Percentiles rank a stretch among this genome's conserved stretches.
Evolutionary conservation across 1,284 basidiomycete species (phyloP).

Genomic region (Ceratobasidium theobromae): DNA sequence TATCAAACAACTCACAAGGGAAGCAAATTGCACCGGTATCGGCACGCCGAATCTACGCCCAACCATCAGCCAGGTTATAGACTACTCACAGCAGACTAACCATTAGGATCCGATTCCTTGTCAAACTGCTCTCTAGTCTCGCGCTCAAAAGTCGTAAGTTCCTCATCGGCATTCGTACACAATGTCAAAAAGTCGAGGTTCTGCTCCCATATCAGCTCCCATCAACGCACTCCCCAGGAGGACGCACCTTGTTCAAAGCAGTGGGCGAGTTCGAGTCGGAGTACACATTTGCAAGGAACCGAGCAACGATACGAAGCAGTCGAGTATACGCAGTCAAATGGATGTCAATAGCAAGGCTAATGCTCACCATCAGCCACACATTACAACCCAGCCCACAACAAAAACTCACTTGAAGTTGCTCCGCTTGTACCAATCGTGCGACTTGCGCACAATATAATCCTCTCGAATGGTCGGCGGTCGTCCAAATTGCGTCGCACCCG

Average conservation of each 20-base stretch:
- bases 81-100: constrained; percentile 41
- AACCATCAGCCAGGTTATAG: background rate
- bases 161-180: constrained; percentile 60
- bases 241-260: constrained; percentile 65
- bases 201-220: constrained; percentile 43
- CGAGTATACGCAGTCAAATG: constrained; percentile 72
- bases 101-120: constrained; percentile 56
- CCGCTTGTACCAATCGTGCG: constrained; percentile 73
- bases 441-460: constrained; percentile 76
- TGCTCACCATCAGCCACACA: background rate
- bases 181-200: constrained; percentile 65
- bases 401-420: constrained; percentile 61
- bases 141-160: constrained; percentile 58
- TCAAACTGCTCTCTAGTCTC: constrained; percentile 64
- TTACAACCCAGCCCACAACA: background rate
- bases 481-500: constrained; percentile 81
- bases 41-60: constrained; percentile 55
- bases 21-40: constrained; percentile 65
- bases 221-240: background rate
- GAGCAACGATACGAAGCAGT: constrained; percentile 66
- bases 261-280: constrained; percentile 68
- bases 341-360: constrained; percentile 49
- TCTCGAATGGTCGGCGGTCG: constrained; percentile 85
- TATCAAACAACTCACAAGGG: constrained; percentile 62
- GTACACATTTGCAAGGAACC: constrained; percentile 74